Evolutionary conservation across 257 asterid genomes (phyloP), one percentile per base, ranked within the genome.

Genomic region (Solanum pinnatisectum): DNA sequence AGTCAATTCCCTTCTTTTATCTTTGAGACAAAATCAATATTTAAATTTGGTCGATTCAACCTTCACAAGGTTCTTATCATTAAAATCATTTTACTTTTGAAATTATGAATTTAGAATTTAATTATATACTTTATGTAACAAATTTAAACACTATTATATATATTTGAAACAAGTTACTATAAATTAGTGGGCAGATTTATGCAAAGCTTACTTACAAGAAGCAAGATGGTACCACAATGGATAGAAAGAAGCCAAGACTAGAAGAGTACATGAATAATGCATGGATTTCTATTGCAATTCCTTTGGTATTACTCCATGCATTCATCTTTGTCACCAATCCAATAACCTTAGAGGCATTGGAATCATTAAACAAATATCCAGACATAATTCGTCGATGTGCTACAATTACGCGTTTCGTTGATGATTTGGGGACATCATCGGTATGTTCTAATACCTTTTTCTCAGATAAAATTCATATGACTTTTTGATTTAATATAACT

Each of bases 211-310:
- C 85, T 25, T 86, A 18, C 90, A 87, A 63, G 95, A 92, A 68
- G 93, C 92, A 14, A 59, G 81, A 46, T 93, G 95, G 95, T 93
- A 87, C 36, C 52, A 56, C 42, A 32, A 15, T 25, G 92, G 89
- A 9, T 86, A 90, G 30, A 79, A 73, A 90, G 30, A 79, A 73
- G 10, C 94, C 95, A 70, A 89, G 14, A 1, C 14, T 87, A 1
- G 90, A 90, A 68, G 95, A 93, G 46, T 93, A 93, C 20, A 82
- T 92, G 5, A 25, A 85, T 12, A 44, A 44, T 44, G 52, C 52
- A 44, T 13, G 52, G 52, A 44, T 44, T 44, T 44, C 52, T 13
- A 13, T 44, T 44, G 52, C 2, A 13, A 46, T 1, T 46, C 56
- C 56, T 44, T 44, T 44, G 56, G 56, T 44, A 4, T 44, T 44